Conservation (phyloP, 2,329 filamentous ascomycete genomes). For the Aspergillus sojae region DNA sequence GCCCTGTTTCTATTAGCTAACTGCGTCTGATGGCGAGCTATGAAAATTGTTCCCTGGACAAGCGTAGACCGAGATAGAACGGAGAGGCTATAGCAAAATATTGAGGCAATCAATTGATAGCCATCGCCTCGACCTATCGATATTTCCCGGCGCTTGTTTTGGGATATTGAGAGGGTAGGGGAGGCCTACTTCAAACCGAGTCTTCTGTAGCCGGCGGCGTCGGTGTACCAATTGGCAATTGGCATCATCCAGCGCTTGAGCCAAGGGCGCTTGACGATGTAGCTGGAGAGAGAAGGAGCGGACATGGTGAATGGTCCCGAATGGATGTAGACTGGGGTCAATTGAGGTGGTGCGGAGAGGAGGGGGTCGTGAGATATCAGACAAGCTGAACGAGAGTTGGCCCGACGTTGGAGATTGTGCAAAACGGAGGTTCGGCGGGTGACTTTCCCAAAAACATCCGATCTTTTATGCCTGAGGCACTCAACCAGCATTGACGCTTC, state of each 20-base stretch:
- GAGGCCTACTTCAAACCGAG: conserved; percentile 78
- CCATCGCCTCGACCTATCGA: background rate
- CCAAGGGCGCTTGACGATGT: conserved; percentile 83
- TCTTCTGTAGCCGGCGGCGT: conserved; percentile 89
- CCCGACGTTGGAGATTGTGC: conserved; percentile 44
- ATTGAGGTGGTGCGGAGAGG: conserved; percentile 36
- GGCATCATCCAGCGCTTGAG: conserved; percentile 78
- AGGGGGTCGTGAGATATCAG: conserved; percentile 26
- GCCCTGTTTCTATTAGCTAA: conserved; percentile 58
- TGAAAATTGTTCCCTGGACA: conserved; percentile 13
- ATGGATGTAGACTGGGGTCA: conserved; percentile 21
- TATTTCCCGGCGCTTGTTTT: conserved; percentile 16
- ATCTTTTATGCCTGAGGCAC: conserved; percentile 21
- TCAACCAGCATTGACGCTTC: background rate
- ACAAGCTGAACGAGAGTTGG: conserved; percentile 39
- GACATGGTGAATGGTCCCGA: conserved; percentile 60
- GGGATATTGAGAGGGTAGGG: conserved; percentile 18
- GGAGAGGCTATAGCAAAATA: background rate
- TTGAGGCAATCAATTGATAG: background rate
- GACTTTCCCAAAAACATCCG: conserved; percentile 34
- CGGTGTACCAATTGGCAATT: conserved; percentile 83
- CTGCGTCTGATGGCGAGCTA: conserved; percentile 6
- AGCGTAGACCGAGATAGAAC: conserved; percentile 12
- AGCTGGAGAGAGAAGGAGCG: conserved; percentile 72
- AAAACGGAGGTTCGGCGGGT: conserved; percentile 41